A percentile compares a stretch with the other conserved stretches of the same genome.
Conservation (phyloP, 108 stramenopile genomes). For the Discostella stelligeroides region DNA sequence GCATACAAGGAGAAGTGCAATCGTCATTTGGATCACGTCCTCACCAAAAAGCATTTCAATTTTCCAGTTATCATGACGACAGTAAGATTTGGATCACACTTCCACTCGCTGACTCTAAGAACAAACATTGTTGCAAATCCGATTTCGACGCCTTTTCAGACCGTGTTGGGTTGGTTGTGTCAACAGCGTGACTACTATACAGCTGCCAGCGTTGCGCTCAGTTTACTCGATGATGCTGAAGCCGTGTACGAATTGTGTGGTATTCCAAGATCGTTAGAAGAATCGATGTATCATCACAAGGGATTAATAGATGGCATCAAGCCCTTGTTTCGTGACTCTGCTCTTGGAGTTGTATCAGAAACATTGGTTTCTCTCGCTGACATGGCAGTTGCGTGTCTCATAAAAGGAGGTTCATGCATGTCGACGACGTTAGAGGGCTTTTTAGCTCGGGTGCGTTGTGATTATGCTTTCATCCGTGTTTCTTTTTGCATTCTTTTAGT, state of each 20-base stretch:
- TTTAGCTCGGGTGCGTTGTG: conserved; percentile 28
- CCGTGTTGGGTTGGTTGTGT: conserved; percentile 78
- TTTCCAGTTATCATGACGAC: conserved; percentile 26
- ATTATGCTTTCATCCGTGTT: background rate
- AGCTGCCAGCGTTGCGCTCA: conserved; percentile 75
- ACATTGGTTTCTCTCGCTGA: conserved; percentile 68
- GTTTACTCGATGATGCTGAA: conserved; percentile 65
- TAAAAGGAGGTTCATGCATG: conserved; percentile 71
- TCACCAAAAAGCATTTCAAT: background rate
- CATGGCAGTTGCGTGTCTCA: conserved; percentile 79
- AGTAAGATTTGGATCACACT: conserved; percentile 23
- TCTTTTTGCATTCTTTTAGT: background rate
- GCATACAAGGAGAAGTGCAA: too few relatives aligned
- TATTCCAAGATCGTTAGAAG: conserved; percentile 39
- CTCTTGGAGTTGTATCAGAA: conserved; percentile 14
- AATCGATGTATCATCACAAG: conserved; percentile 50
- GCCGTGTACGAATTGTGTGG: conserved; percentile 67
- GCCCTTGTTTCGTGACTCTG: conserved; percentile 26
- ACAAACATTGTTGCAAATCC: conserved; percentile 57
- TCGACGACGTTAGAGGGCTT: conserved; percentile 66
- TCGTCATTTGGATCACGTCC: background rate
- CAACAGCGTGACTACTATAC: conserved; percentile 72
- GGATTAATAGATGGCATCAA: conserved; percentile 80
- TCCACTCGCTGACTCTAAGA: conserved; percentile 51
- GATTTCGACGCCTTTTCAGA: conserved; percentile 66